Conservation (phyloP, 768 basidiomycete species). For the Udeniomyces megalosporus region DNA sequence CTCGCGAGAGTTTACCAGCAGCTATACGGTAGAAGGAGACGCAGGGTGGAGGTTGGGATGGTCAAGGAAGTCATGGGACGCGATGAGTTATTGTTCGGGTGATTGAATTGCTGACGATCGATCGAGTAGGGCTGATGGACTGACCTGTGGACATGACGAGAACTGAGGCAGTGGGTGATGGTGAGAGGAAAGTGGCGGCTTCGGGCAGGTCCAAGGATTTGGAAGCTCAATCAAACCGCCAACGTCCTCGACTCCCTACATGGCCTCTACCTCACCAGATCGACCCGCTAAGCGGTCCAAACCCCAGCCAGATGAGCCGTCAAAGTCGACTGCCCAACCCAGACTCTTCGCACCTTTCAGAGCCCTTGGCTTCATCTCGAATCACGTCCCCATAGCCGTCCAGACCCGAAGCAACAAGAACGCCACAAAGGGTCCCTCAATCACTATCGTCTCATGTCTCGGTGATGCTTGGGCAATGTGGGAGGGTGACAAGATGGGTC, state of each 20-base stretch:
- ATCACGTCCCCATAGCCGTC: slow-evolving; percentile 71
- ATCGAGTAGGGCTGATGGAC: too few species aligned
- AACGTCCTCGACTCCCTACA: neutral
- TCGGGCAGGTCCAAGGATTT: too few species aligned
- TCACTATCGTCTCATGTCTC: slow-evolving; percentile 72
- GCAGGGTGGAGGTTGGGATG: too few species aligned
- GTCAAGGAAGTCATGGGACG: too few species aligned
- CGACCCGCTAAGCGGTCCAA: slow-evolving; percentile 12
- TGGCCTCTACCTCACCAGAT: neutral
- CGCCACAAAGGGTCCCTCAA: slow-evolving; percentile 60
- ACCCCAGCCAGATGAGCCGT: neutral
- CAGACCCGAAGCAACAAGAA: slow-evolving; percentile 75
- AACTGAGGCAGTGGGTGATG: too few species aligned
- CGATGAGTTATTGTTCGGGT: too few species aligned
- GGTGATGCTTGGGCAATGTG: slow-evolving; percentile 87
- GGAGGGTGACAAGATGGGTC: slow-evolving; percentile 83
- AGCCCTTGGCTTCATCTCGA: slow-evolving; percentile 85
- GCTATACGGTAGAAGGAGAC: slow-evolving; percentile 5
- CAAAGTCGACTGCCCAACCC: slow-evolving; percentile 2
- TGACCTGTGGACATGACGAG: too few species aligned
- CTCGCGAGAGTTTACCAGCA: slow-evolving; percentile 73
- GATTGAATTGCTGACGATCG: too few species aligned
- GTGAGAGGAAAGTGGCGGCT: too few species aligned
- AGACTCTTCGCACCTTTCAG: slow-evolving; percentile 78
- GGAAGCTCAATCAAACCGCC: too few species aligned